A percentile compares a stretch with the other conserved stretches of the same genome.
Evolutionary conservation across 2,329 filamentous ascomycete species (phyloP).

Genomic region (Diaporthe helianthi): DNA sequence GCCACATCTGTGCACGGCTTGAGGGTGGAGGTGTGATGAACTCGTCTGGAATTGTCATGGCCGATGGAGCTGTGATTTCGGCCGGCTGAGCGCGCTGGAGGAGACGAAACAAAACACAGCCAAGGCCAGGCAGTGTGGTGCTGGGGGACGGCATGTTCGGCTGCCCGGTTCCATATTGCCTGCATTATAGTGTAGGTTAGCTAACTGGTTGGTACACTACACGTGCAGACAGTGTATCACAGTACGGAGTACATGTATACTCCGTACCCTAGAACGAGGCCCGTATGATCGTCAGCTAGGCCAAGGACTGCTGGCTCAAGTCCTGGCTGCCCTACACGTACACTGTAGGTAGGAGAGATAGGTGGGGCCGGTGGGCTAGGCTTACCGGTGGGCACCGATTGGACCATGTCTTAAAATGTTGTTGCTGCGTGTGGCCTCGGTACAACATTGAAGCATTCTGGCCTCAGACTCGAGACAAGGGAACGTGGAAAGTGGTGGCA

Average conservation of each 20-base stretch:
- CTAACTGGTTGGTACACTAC: too few species aligned
- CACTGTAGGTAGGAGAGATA: too few species aligned
- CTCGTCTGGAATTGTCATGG: conserved; percentile 5
- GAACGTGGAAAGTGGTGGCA: background rate
- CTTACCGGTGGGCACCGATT: conserved; percentile 22
- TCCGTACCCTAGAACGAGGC: background rate
- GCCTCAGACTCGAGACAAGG: background rate
- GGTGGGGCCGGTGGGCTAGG: background rate
- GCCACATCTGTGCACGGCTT: conserved; percentile 4
- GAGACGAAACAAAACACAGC: conserved; percentile 17
- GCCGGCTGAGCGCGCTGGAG: background rate
- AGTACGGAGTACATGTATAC: too few species aligned
- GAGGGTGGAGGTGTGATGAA: conserved; percentile 22
- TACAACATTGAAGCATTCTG: too few species aligned
- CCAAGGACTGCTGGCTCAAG: background rate
- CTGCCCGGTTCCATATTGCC: background rate
- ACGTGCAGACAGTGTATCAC: too few species aligned
- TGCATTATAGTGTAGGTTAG: background rate
- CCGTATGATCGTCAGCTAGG: conserved; percentile 22
- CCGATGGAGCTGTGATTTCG: background rate
- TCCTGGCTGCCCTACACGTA: background rate
- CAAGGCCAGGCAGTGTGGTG: background rate
- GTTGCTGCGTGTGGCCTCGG: background rate
- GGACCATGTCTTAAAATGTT: background rate
- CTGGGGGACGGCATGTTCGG: background rate